Percentiles rank a stretch among this genome's conserved stretches.
Evolutionary conservation across 306 rosid species (phyloP).

Genomic region (Pterocarpus santalinus): DNA sequence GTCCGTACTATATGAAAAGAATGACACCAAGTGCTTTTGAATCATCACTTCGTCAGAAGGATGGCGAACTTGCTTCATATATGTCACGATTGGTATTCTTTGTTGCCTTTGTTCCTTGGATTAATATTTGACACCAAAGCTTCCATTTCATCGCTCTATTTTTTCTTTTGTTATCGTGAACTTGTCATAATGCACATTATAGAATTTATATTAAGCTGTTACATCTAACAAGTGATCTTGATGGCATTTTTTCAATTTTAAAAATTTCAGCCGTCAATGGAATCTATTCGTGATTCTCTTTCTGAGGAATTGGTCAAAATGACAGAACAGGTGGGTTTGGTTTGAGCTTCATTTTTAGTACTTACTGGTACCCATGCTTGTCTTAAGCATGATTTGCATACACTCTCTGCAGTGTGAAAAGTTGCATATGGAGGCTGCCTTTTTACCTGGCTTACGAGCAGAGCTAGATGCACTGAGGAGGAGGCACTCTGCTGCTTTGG

Average conservation of each 20-base stretch:
- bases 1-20: constrained; percentile 91
- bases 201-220: constrained; percentile 39
- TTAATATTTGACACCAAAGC: background rate
- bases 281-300: constrained; percentile 95
- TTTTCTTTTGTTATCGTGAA: constrained; percentile 51
- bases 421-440: constrained; percentile 78
- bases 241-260: constrained; percentile 25
- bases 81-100: constrained; percentile 90
- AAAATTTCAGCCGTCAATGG: constrained; percentile 77
- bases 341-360: constrained; percentile 22
- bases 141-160: constrained; percentile 12
- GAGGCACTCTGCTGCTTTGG: constrained; percentile 87
- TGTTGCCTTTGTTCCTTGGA: constrained; percentile 28
- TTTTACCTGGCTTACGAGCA: constrained; percentile 78
- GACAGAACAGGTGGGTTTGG: constrained; percentile 81
- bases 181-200: background rate
- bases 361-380: constrained; percentile 19
- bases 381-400: constrained; percentile 41
- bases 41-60: constrained; percentile 98
- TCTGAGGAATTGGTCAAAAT: constrained; percentile 95
- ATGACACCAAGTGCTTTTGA: constrained; percentile 93
- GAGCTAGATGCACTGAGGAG: constrained; percentile 83
- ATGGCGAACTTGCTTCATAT: constrained; percentile 98
- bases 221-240: constrained; percentile 14
- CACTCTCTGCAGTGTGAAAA: constrained; percentile 81